These are phyloP conservation scores for Aegle marmelos DNA, from an alignment of 345 rosid species.

Conservation along the genomic window DNA sequence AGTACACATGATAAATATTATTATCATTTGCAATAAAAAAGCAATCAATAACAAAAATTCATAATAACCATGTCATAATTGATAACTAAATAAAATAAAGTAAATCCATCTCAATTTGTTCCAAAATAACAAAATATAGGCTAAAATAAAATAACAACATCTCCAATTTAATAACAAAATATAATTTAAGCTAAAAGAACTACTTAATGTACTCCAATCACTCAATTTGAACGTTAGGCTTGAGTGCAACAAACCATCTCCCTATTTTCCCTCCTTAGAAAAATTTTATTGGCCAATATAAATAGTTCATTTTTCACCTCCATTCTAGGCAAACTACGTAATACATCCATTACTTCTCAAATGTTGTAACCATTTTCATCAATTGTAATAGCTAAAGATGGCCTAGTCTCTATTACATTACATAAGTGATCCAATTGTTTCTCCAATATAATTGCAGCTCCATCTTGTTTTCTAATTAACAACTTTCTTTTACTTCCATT, in stretches of 20 bases:
- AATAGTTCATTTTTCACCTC: background rate
- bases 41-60: background rate
- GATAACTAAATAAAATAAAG: background rate
- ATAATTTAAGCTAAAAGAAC: no score
- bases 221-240: background rate
- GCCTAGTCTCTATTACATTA: background rate
- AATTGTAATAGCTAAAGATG: background rate
- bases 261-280: background rate
- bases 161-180: no score
- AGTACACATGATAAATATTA: background rate
- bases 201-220: background rate
- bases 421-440: background rate
- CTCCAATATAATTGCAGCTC: background rate
- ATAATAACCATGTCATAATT: no score
- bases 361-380: background rate
- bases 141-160: no score
- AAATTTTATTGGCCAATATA: background rate
- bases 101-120: no score
- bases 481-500: background rate
- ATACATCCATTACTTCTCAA: background rate
- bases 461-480: background rate
- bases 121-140: no score
- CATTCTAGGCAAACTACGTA: background rate
- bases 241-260: background rate
- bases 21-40: background rate